Percentiles rank a stretch among this genome's conserved stretches.
phyloP scores from a whole-genome alignment of 2,329 filamentous ascomycete species.

The Colletotrichum destructivum region DNA sequence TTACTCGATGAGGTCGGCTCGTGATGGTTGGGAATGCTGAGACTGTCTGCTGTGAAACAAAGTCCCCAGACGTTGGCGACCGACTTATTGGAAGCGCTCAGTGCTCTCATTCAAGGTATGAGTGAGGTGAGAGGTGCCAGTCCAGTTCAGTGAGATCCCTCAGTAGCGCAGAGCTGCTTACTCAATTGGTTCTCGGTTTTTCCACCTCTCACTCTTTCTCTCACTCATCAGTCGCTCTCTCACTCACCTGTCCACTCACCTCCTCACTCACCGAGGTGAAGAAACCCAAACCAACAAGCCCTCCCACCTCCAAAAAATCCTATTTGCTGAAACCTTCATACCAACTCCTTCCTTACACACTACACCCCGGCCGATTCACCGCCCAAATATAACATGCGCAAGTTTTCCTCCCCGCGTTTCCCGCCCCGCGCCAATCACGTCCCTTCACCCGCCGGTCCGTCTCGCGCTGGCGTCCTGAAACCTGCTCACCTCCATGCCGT shows the following conservation, averaged over 20 bases:
- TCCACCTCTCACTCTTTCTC: too few relatives aligned
- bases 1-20: background rate
- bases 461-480: conserved; percentile 41
- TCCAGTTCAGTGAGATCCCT: background rate
- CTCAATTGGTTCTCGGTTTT: background rate
- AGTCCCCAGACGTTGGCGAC: background rate
- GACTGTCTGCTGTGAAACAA: conserved; percentile 16
- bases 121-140: background rate
- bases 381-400: background rate
- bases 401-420: conserved; percentile 11
- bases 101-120: too few relatives aligned
- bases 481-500: conserved; percentile 42
- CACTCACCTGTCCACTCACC: too few relatives aligned
- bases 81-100: too few relatives aligned
- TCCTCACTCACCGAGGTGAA: too few relatives aligned
- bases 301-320: too few relatives aligned
- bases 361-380: too few relatives aligned
- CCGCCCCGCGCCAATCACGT: conserved; percentile 13
- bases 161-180: too few relatives aligned
- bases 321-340: too few relatives aligned
- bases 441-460: conserved; percentile 25
- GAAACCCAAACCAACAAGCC: too few relatives aligned
- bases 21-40: background rate
- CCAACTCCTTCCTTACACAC: too few relatives aligned
- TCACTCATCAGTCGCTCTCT: too few relatives aligned